Evolutionary conservation across 306 rosid species (phyloP).

Genomic region (Rosa lucieae): DNA sequence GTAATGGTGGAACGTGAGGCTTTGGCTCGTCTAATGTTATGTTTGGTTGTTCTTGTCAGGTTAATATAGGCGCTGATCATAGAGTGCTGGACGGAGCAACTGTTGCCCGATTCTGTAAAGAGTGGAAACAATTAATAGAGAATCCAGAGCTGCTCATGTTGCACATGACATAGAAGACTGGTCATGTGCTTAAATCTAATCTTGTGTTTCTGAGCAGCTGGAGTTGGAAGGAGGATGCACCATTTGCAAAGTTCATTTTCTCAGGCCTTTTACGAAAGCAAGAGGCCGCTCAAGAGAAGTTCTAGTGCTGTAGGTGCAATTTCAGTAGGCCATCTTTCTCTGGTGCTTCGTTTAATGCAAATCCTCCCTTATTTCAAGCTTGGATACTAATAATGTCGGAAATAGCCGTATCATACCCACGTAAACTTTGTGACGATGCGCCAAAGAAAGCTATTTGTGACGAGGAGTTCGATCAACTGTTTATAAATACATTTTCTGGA

Average conservation of each 20-base stretch:
- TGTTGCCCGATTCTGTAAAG: slow-evolving; percentile 84
- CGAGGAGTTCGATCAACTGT: background rate
- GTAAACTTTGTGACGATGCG: background rate
- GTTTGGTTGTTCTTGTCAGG: slow-evolving; percentile 38
- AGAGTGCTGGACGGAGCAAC: slow-evolving; percentile 98
- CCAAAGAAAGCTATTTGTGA: background rate
- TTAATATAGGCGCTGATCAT: slow-evolving; percentile 92
- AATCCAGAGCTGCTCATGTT: slow-evolving; percentile 73
- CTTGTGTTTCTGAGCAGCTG: background rate
- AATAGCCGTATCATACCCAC: background rate
- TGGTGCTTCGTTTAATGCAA: background rate
- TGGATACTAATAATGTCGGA: background rate
- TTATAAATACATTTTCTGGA: background rate
- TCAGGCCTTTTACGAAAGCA: background rate
- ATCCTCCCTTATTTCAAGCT: background rate
- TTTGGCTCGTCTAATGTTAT: background rate
- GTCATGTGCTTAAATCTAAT: background rate
- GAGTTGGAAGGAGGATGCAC: background rate
- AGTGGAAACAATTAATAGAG: slow-evolving; percentile 78
- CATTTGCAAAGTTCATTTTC: background rate
- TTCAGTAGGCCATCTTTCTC: background rate
- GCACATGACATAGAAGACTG: slow-evolving; percentile 54
- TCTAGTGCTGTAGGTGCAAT: background rate
- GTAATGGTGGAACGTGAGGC: background rate
- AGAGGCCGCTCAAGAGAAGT: background rate